A percentile compares a stretch with the other conserved stretches of the same genome.
phyloP scores from a whole-genome alignment of 371 early-diverging fungal species.

The Mortierella sp. region DNA sequence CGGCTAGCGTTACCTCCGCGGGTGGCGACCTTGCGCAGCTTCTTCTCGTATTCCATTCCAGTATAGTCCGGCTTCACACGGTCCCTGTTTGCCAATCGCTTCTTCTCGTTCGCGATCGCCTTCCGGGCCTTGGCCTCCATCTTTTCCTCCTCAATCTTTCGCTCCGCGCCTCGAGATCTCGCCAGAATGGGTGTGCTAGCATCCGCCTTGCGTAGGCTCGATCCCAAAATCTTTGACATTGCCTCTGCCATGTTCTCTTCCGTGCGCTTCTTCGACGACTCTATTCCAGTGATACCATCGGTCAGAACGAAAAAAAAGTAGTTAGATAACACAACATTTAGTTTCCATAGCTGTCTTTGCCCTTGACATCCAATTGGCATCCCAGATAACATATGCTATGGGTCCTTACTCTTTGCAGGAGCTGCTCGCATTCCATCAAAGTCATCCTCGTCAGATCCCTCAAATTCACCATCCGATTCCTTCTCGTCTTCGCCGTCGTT shows the following conservation, averaged over 20 bases:
- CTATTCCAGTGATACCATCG: slow-evolving; percentile 19
- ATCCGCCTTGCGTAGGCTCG: slow-evolving; percentile 63
- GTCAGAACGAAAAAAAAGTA: too few relatives aligned
- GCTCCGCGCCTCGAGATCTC: slow-evolving; percentile 77
- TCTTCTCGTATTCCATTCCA: slow-evolving; percentile 83
- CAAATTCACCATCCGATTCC: slow-evolving; percentile 24
- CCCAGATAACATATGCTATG: background rate
- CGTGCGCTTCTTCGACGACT: slow-evolving; percentile 61
- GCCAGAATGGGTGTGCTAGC: slow-evolving; percentile 82
- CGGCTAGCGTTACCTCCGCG: slow-evolving; percentile 73
- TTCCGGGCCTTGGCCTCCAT: slow-evolving; percentile 83
- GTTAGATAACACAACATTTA: background rate
- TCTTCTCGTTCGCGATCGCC: slow-evolving; percentile 75
- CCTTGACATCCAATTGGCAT: background rate
- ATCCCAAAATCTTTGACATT: slow-evolving; percentile 78
- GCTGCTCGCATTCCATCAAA: slow-evolving; percentile 31
- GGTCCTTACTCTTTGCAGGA: slow-evolving; percentile 33
- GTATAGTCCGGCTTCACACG: slow-evolving; percentile 76
- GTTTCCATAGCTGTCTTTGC: background rate
- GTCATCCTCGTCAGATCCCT: slow-evolving; percentile 37
- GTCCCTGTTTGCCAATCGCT: slow-evolving; percentile 70
- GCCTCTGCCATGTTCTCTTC: slow-evolving; percentile 71
- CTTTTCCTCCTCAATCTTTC: slow-evolving; percentile 82
- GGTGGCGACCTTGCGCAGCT: slow-evolving; percentile 85
- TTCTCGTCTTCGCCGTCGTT: slow-evolving; percentile 34